Evolutionary conservation across 345 rosid species (phyloP).

Genomic region (Arabidopsis arenosa): DNA sequence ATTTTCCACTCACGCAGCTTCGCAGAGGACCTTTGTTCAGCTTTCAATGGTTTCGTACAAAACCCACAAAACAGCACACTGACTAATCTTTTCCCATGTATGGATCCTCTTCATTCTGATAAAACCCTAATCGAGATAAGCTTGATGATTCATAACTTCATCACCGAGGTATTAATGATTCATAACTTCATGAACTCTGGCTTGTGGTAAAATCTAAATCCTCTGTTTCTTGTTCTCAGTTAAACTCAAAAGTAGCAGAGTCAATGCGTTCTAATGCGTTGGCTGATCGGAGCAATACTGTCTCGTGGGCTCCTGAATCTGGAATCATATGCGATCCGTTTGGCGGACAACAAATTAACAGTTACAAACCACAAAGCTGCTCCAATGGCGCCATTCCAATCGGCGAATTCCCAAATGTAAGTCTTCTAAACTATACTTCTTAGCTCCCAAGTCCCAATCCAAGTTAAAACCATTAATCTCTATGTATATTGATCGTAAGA

Average conservation of each 20-base stretch:
- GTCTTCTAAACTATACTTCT: constrained; percentile 11
- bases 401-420: constrained; percentile 58
- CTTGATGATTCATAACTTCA: constrained; percentile 50
- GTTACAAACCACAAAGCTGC: constrained; percentile 52
- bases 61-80: constrained; percentile 56
- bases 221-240: constrained; percentile 46
- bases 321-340: constrained; percentile 67
- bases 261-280: constrained; percentile 32
- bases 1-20: constrained; percentile 49
- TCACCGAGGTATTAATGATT: constrained; percentile 48
- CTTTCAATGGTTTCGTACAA: constrained; percentile 53
- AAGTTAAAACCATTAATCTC: background rate
- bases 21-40: constrained; percentile 63
- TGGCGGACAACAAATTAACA: constrained; percentile 51
- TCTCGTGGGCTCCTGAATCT: constrained; percentile 11
- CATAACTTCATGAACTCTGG: background rate
- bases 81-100: constrained; percentile 56
- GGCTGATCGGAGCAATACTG: constrained; percentile 10
- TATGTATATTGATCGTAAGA: background rate
- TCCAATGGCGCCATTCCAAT: constrained; percentile 49
- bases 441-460: background rate
- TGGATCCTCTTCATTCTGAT: constrained; percentile 49
- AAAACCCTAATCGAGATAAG: constrained; percentile 52
- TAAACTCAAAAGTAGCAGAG: constrained; percentile 50
- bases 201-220: background rate